Base-by-base conservation (phyloP, 2,329 filamentous ascomycete species). In the Ascochyta lentis region DNA sequence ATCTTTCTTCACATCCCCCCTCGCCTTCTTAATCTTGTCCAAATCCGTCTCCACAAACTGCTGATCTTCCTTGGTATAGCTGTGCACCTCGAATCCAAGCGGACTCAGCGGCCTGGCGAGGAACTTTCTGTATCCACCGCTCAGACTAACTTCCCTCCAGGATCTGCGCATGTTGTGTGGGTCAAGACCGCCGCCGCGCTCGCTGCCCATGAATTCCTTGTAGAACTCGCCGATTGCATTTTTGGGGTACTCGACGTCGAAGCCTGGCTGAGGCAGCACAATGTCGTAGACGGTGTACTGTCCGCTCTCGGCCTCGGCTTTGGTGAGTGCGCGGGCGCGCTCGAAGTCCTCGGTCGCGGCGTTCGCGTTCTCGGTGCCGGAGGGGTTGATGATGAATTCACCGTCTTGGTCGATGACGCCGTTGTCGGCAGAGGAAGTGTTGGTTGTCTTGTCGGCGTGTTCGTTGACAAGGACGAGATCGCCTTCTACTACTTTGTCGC, bases 251-350 rank as follows among this genome's bases (percentile, higher is more conserved):
- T 90, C 76, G 35, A 98, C 85, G 66, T 96, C 92, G 78, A 88
- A 97, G 16, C 95, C 95, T 0, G 95, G 95, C n/a, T 90, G 88
- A 3, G 96, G 94, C 2, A 99, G 83, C 12, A 99, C 93, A 59
- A 98, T 73, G 71, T 99, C 95, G 69, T 90, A 92, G 66, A 99
- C 89, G 34, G 83, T 86, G 76, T 89, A 97, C 54, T 84, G 82
- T 10, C 91, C 92, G 61, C 86, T 90, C 24, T 83, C 82, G 3
- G 87, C 90, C 73, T 99, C 95, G n/a, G 89, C 87, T 4, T 85
- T 85, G 2, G 87, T 89, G 13, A 99, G 79, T 0, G 87, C 77
- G 13, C 92, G 87, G 1, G 92, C 93, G 33, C 89, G 87, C 59
- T 84, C 81, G 66, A 87, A 89, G 31, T 81, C 75, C 52, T 86